Evolutionary conservation across 768 basidiomycete species (phyloP), one percentile per base, ranked within the genome.

Genomic region (Hericium erinaceus): DNA sequence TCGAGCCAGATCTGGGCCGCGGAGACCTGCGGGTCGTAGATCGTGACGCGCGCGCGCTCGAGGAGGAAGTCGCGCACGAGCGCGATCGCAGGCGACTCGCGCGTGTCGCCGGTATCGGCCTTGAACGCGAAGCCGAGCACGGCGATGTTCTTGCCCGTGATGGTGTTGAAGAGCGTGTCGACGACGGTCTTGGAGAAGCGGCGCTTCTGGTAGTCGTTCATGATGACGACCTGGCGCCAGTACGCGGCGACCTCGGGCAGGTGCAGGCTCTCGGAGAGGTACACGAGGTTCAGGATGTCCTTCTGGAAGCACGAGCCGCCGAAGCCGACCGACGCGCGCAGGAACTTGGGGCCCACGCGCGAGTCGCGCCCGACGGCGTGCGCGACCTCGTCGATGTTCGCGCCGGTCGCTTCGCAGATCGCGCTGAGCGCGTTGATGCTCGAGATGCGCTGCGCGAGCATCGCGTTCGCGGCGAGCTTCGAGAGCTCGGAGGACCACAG

Each of bases 221-320:
- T 90, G 67, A 91, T 86, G 24, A 98, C 95, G 39, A 99, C 95
- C 70, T 95, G 89, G 54, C 82, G 81, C 97, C 97, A 99, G 79
- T 99, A 99, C 16, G 86, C 88, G 33, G 95, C 97, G 26, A 99
- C 95, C 72, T 98, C 93, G 40, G 95, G 94, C 56, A 99, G 80
- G 73, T 98, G 93, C 56, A 92, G 74, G 61, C 89, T 92, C 75
- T 98, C 95, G 68, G 85, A 88, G 48, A 99, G 84, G 76, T 99
- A 99, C 48, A 98, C 97, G 60, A 99, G 79, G 77, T 99, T 99
- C 67, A 99, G 84, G 72, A 98, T 98, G 69, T 99, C 95, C 73
- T 99, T 98, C 76, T 98, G 95, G 90, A 99, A 99, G 77, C 95
- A 99, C 12, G 89, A 92, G 39, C 97, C 97, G 60, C 97, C 95